Evolutionary conservation across 1,139 yeast genomes (phyloP).

Genomic region (Blastobotrys apis): DNA sequence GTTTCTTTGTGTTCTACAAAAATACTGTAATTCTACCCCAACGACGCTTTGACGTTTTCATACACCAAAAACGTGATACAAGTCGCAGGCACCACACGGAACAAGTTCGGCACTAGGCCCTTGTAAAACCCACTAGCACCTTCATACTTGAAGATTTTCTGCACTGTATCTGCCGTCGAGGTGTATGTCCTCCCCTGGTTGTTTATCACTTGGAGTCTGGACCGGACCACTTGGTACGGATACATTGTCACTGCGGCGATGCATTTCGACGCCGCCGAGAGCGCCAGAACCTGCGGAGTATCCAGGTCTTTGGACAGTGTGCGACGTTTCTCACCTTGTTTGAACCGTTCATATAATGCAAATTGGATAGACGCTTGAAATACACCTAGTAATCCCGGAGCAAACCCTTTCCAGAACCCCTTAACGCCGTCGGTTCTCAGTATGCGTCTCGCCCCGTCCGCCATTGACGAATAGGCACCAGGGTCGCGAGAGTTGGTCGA

Average conservation of each 20-base stretch:
- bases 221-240: slow-evolving; percentile 78
- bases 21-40: slow-evolving; percentile 8
- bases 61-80: slow-evolving; percentile 77
- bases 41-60: slow-evolving; percentile 48
- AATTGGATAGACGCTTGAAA: slow-evolving; percentile 87
- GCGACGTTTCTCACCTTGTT: slow-evolving; percentile 32
- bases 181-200: slow-evolving; percentile 22
- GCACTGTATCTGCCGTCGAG: slow-evolving; percentile 30
- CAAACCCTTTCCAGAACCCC: slow-evolving; percentile 78
- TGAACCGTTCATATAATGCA: slow-evolving; percentile 74
- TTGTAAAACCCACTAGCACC: slow-evolving; percentile 66
- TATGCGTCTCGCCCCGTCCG: slow-evolving; percentile 54
- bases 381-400: slow-evolving; percentile 79
- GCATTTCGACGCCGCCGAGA: slow-evolving; percentile 68
- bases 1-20: not conserved
- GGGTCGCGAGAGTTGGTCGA: slow-evolving; percentile 40
- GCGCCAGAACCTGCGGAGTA: slow-evolving; percentile 53
- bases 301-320: slow-evolving; percentile 34
- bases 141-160: slow-evolving; percentile 41
- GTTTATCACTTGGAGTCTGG: slow-evolving; percentile 60
- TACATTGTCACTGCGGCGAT: slow-evolving; percentile 66
- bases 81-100: slow-evolving; percentile 87
- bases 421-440: slow-evolving; percentile 56
- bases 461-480: slow-evolving; percentile 54
- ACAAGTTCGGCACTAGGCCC: slow-evolving; percentile 74